phyloP scores from a whole-genome alignment of 2,329 filamentous ascomycete species.

The Pestalotiopsis sp. region DNA sequence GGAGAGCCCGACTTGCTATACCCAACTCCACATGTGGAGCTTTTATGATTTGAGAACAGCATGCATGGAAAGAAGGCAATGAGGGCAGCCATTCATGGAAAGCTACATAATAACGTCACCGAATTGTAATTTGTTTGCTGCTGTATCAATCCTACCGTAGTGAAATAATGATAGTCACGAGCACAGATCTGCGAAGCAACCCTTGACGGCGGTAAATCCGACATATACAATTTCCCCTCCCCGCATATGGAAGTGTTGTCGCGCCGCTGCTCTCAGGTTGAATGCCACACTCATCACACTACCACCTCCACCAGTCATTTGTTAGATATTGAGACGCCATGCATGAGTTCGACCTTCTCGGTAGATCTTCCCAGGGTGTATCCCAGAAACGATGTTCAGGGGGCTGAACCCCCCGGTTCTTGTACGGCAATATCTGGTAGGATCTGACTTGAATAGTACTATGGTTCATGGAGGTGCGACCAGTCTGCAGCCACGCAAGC shows the following conservation, averaged over 20 bases:
- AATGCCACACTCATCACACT: slow-evolving; percentile 2
- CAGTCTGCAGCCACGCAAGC: neutral
- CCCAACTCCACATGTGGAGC: too few species aligned
- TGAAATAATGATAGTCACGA: neutral
- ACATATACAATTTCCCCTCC: neutral
- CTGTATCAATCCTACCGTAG: neutral
- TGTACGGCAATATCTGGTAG: neutral
- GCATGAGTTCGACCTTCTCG: neutral
- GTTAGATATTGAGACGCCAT: neutral
- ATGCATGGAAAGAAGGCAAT: too few species aligned
- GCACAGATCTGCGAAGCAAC: slow-evolving; percentile 1
- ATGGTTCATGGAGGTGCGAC: neutral
- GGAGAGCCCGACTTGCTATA: too few species aligned
- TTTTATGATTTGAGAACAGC: too few species aligned
- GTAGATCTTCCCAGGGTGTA: neutral
- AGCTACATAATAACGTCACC: too few species aligned
- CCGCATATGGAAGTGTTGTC: neutral
- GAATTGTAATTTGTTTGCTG: too few species aligned
- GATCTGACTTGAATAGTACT: neutral
- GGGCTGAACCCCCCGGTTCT: neutral
- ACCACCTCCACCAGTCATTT: neutral
- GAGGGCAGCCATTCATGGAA: too few species aligned
- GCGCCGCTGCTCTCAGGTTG: neutral
- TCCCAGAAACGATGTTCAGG: neutral
- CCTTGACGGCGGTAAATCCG: neutral